These are phyloP conservation scores for Colletotrichum coccodes DNA, from an alignment of 2,329 filamentous ascomycete species.

Conservation along the genomic window DNA sequence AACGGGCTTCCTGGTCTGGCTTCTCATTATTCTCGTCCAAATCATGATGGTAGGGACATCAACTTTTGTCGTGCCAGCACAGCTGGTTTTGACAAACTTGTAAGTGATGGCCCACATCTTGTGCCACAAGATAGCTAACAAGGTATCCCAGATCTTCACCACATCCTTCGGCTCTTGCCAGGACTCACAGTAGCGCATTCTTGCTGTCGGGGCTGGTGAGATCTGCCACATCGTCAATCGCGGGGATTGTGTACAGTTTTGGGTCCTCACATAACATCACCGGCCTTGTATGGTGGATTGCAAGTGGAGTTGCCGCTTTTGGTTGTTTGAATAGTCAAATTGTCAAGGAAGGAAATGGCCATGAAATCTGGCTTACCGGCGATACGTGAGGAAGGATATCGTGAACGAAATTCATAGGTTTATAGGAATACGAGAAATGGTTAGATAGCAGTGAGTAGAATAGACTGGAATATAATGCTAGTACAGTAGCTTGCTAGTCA, in stretches of 20 bases:
- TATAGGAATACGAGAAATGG: too few relatives aligned
- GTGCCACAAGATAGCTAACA: too few relatives aligned
- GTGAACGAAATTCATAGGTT: too few relatives aligned
- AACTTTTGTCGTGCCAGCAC: constrained; percentile 19
- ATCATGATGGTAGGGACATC: constrained; percentile 17
- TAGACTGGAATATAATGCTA: too few relatives aligned
- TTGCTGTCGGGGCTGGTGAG: constrained; percentile 13
- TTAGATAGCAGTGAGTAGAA: too few relatives aligned
- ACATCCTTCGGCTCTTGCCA: constrained; percentile 18
- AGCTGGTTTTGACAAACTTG: constrained; percentile 20
- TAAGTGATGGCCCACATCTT: background rate
- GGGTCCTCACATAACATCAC: constrained; percentile 18
- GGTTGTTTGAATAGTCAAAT: constrained; percentile 17
- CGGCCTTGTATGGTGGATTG: constrained; percentile 19
- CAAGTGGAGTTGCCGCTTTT: constrained; percentile 8
- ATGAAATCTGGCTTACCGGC: constrained; percentile 18
- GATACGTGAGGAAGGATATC: too few relatives aligned
- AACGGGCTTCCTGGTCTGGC: constrained; percentile 9
- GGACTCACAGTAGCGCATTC: constrained; percentile 21
- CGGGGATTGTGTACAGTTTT: constrained; percentile 16
- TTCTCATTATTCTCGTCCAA: constrained; percentile 10
- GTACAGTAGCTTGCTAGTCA: too few relatives aligned
- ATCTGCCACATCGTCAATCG: constrained; percentile 9
- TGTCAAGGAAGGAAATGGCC: constrained; percentile 20
- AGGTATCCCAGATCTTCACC: constrained; percentile 9